Evolutionary conservation across 805 yeast genomes (phyloP), one percentile per base, ranked within the genome.

Genomic region (Barnettozyma wickerhamii): DNA sequence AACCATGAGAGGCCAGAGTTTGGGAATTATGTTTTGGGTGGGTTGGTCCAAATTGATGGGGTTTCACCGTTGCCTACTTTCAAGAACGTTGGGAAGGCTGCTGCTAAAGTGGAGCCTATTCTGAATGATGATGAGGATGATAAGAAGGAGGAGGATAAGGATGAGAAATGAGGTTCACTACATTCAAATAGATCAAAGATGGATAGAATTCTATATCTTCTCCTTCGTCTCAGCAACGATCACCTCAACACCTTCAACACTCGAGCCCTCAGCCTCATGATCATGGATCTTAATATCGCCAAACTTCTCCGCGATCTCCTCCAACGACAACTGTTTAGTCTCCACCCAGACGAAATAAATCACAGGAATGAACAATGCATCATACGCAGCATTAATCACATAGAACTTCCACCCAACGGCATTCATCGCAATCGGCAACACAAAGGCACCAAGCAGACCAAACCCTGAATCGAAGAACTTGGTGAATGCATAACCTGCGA

Each of bases 271-370:
- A 24, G n/a, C 28, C 34, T 35, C 45, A 30, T 24, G 9, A 35
- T 42, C 42, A 24, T 19, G 35, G 6, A 31, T 23, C 43, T 33
- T 39, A 23, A 41, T 48, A 19, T 50, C 62, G n/a, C 52, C 58
- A 29, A 56, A 43, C 14, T 46, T 47, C 21, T 30, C 39, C 6
- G 56, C 57, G 40, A 62, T 59, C 37, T 59, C 58, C 46, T 62
- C 66, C 41, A 62, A 47, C 3, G 56, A 43, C 32, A 51, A 36
- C 10, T 59, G 58, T 10, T 51, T 52, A 4, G 65, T 62, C 31
- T 62, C 66, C 35, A 60, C 54, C 47, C 57, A 57, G 10, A 52
- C 33, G 29, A 53, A 50, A 39, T 48, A 48, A 36, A 59, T 56
- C 15, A 51, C 43, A 6, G 58, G 58, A 5, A 47, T 39, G 41